Evolutionary conservation across 129 eudicot species (phyloP).

Genomic region (Artemisia argyi): DNA sequence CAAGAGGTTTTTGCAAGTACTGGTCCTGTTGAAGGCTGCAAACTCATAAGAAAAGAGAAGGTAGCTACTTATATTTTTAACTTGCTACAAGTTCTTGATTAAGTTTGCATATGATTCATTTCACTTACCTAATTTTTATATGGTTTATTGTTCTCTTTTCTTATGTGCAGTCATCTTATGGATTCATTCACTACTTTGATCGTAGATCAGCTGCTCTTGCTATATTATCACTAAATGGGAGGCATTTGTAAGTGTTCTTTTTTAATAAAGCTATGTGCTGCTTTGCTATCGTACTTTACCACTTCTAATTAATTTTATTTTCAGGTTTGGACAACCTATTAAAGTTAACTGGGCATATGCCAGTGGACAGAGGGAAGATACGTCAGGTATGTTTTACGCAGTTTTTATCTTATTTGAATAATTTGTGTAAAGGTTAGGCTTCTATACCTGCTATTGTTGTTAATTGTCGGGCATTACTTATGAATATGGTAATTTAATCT

Average conservation of each 20-base stretch:
- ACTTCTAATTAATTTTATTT: constrained; percentile 20
- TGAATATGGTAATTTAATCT: neutral
- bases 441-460: constrained; percentile 4
- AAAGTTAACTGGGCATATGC: constrained; percentile 99
- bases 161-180: constrained; percentile 88
- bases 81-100: neutral
- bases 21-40: constrained; percentile 90
- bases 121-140: constrained; percentile 24
- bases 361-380: constrained; percentile 96
- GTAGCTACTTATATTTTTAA: constrained; percentile 28
- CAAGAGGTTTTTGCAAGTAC: constrained; percentile 85
- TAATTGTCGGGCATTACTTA: constrained; percentile 1
- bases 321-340: constrained; percentile 98
- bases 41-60: constrained; percentile 88
- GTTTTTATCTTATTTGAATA: neutral
- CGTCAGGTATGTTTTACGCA: constrained; percentile 54
- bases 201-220: constrained; percentile 95
- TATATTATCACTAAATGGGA: constrained; percentile 77
- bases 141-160: neutral
- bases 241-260: constrained; percentile 77
- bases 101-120: constrained; percentile 8
- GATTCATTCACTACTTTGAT: constrained; percentile 84
- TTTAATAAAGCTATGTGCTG: neutral
- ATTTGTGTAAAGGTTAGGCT: neutral
- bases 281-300: neutral